These are phyloP conservation scores for Globisporangium carolinianum DNA, from an alignment of 352 stramenopile genomes.

Conservation along the genomic window DNA sequence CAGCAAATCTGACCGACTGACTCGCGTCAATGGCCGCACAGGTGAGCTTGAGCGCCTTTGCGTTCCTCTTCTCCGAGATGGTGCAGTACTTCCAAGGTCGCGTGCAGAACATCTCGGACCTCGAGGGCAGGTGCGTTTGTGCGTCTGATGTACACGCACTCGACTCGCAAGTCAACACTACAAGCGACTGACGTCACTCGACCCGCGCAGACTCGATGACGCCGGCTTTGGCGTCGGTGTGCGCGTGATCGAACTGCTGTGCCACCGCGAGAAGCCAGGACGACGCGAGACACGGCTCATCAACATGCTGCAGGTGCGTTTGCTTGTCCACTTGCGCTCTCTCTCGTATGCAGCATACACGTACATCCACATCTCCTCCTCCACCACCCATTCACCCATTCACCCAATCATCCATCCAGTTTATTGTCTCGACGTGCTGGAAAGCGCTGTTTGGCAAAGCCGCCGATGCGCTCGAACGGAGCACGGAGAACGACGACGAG, in stretches of 20 bases:
- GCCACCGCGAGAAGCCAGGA: constrained; percentile 76
- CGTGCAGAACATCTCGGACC: constrained; percentile 93
- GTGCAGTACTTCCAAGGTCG: constrained; percentile 97
- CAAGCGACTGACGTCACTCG: too few relatives aligned
- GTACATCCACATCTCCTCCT: background rate
- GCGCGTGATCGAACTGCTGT: constrained; percentile 92
- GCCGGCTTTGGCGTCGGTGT: constrained; percentile 94
- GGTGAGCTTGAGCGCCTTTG: constrained; percentile 93
- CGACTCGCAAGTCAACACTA: too few relatives aligned
- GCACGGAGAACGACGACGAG: constrained; percentile 97
- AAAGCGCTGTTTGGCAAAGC: constrained; percentile 96
- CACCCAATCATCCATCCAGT: constrained; percentile 27
- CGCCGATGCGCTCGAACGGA: constrained; percentile 94
- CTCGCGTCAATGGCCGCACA: constrained; percentile 9
- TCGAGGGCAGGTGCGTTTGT: constrained; percentile 84
- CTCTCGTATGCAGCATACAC: background rate
- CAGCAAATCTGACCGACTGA: background rate
- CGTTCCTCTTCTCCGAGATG: constrained; percentile 97
- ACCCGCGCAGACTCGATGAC: constrained; percentile 77
- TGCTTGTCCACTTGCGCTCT: background rate
- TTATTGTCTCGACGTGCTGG: constrained; percentile 92
- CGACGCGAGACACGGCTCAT: constrained; percentile 80
- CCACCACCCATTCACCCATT: too few relatives aligned
- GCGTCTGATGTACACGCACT: background rate
- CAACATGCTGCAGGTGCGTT: constrained; percentile 50